phyloP scores from a whole-genome alignment of 805 yeast species.

The Teunomyces aglyptinius region DNA sequence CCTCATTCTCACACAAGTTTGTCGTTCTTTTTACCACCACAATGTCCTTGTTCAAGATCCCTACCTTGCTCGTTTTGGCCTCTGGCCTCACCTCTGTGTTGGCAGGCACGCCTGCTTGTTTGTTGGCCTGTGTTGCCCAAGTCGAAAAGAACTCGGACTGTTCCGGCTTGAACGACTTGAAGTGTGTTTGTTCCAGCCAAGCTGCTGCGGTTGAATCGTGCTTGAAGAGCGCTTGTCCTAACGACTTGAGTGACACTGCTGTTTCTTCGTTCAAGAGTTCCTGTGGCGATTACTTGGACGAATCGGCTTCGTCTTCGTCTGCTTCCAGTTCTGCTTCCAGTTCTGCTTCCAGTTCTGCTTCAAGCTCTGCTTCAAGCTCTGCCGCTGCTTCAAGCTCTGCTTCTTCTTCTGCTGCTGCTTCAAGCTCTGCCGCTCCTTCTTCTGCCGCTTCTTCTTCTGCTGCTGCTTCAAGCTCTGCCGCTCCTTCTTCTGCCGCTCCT shows the following conservation, averaged over 20 bases:
- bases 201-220: conserved; percentile 56
- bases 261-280: conserved; percentile 51
- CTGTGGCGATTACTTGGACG: conserved; percentile 42
- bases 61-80: conserved; percentile 34
- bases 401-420: not conserved
- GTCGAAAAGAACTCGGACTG: conserved; percentile 61
- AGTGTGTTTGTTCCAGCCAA: conserved; percentile 66
- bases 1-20: conserved; percentile 4
- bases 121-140: conserved; percentile 81
- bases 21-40: conserved; percentile 8
- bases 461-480: not conserved
- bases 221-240: conserved; percentile 67
- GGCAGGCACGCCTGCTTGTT: conserved; percentile 86
- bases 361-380: conserved; percentile 1
- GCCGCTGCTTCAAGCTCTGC: conserved; percentile 6
- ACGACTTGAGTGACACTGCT: conserved; percentile 58
- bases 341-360: conserved; percentile 2
- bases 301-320: conserved; percentile 22
- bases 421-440: conserved; percentile 3
- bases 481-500: conserved; percentile 2
- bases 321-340: conserved; percentile 7
- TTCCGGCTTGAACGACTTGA: conserved; percentile 57
- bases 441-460: not conserved
- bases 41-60: conserved; percentile 16
- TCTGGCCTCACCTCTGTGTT: conserved; percentile 41